phyloP scores from a whole-genome alignment of 768 basidiomycete genomes.

The Amanita rimosa region DNA sequence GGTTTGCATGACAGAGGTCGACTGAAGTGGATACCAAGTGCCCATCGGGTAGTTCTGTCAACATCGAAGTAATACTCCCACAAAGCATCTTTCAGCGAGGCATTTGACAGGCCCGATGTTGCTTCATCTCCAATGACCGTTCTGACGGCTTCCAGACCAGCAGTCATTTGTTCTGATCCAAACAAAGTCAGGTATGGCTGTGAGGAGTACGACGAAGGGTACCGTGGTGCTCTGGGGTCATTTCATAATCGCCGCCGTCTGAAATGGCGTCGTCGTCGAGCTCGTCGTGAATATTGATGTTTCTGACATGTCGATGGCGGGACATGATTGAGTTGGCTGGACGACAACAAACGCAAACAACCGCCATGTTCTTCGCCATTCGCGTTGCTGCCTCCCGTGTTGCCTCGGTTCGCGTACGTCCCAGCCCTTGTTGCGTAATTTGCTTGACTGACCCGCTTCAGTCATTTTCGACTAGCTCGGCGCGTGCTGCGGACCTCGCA shows the following conservation, averaged over 20 bases:
- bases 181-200: neutral
- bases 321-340: slow-evolving; percentile 49
- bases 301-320: slow-evolving; percentile 81
- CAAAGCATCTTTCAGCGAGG: slow-evolving; percentile 63
- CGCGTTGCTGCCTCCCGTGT: slow-evolving; percentile 31
- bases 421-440: slow-evolving; percentile 1
- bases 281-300: slow-evolving; percentile 77
- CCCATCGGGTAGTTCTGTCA: slow-evolving; percentile 63
- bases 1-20: slow-evolving; percentile 1
- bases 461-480: slow-evolving; percentile 54
- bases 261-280: slow-evolving; percentile 74
- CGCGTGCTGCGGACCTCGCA: slow-evolving; percentile 51
- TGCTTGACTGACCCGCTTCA: slow-evolving; percentile 14
- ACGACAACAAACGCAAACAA: slow-evolving; percentile 4
- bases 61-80: slow-evolving; percentile 88
- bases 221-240: slow-evolving; percentile 83
- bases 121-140: slow-evolving; percentile 55
- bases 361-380: slow-evolving; percentile 38
- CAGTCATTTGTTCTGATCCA: slow-evolving; percentile 51
- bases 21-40: slow-evolving; percentile 46
- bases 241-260: slow-evolving; percentile 67
- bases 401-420: slow-evolving; percentile 36
- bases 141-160: slow-evolving; percentile 59
- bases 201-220: neutral
- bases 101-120: slow-evolving; percentile 59